These are phyloP conservation scores for Metschnikowia peoriensis DNA, from an alignment of 805 yeast genomes.

Conservation along the genomic window DNA sequence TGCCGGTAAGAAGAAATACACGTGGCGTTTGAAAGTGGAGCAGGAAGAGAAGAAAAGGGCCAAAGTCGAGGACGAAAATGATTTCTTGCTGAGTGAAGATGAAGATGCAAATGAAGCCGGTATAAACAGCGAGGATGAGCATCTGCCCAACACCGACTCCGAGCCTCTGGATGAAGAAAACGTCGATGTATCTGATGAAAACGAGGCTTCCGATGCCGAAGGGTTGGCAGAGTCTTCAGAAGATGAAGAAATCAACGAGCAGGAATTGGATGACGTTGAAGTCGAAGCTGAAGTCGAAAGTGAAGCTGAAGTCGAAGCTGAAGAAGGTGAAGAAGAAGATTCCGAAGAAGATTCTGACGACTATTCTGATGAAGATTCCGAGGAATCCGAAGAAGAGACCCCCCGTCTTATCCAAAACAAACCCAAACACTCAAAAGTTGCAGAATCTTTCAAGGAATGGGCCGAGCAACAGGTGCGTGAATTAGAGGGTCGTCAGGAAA, in stretches of 20 bases:
- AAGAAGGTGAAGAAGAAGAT: conserved; percentile 24
- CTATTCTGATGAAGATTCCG: conserved; percentile 24
- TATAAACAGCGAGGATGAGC: conserved; percentile 20
- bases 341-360: not conserved
- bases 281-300: not conserved
- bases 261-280: conserved; percentile 10
- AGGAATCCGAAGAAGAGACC: conserved; percentile 24
- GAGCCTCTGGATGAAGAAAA: conserved; percentile 7
- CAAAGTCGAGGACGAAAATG: conserved; percentile 58
- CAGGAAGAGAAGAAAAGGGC: conserved; percentile 36
- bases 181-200: not conserved
- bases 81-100: conserved; percentile 45
- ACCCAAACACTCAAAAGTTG: conserved; percentile 45
- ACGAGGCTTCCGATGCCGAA: not conserved
- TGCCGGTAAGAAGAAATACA: conserved; percentile 50
- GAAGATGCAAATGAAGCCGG: conserved; percentile 20
- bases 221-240: not conserved
- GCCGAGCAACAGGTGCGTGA: conserved; percentile 71
- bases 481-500: conserved; percentile 53
- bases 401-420: conserved; percentile 38
- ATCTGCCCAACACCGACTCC: conserved; percentile 8
- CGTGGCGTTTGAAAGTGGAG: conserved; percentile 57
- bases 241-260: conserved; percentile 16
- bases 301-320: conserved; percentile 6
- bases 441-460: conserved; percentile 78